These are phyloP conservation scores for Syncephalis plumigaleata DNA, from an alignment of 371 early-diverging fungal genomes.

Conservation along the genomic window DNA sequence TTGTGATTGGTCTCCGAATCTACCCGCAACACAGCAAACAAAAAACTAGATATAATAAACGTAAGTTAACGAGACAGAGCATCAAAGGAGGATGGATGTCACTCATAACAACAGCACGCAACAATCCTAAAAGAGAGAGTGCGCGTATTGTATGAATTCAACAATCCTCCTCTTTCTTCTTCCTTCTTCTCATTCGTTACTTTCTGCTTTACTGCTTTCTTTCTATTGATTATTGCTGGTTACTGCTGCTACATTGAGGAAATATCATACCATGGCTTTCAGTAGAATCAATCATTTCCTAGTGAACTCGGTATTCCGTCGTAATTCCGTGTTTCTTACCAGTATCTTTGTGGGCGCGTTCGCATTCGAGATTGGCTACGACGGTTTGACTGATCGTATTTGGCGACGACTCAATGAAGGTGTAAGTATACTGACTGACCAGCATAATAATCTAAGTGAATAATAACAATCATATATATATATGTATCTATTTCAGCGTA, in stretches of 20 bases:
- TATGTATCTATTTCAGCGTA: neutral
- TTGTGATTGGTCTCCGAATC: neutral
- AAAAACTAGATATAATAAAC: neutral
- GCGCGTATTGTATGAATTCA: no score
- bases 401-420: constrained; percentile 74
- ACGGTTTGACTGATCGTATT: constrained; percentile 36
- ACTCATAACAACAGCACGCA: no score
- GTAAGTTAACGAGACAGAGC: neutral
- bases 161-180: no score
- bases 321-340: constrained; percentile 52
- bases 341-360: constrained; percentile 62
- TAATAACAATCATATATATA: no score
- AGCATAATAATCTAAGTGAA: no score
- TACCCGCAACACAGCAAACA: neutral
- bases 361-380: constrained; percentile 60
- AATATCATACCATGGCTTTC: constrained; percentile 8
- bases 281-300: constrained; percentile 22
- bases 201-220: no score
- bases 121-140: no score
- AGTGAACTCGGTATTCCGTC: constrained; percentile 49
- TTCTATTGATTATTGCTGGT: neutral
- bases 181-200: neutral
- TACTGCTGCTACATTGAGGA: no score
- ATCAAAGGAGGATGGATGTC: no score
- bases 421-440: constrained; percentile 44